Percentiles rank a stretch among this genome's conserved stretches.
phyloP scores from a whole-genome alignment of 257 asterid species.

The Fraxinus pennsylvanica region DNA sequence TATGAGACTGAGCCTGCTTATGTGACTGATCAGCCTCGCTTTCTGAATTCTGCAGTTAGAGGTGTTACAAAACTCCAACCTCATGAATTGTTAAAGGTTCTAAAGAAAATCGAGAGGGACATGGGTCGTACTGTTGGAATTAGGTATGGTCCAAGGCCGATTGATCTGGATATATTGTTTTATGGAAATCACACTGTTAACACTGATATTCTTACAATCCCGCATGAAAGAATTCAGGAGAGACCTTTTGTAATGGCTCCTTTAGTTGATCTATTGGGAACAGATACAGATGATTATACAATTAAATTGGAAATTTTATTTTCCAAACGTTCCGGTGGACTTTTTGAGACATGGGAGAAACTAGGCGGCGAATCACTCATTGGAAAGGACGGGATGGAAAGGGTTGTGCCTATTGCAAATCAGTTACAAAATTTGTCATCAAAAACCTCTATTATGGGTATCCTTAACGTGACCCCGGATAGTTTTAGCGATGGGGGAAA shows the following conservation, averaged over 20 bases:
- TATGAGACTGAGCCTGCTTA: slow-evolving; percentile 91
- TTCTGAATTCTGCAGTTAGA: slow-evolving; percentile 87
- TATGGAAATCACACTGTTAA: slow-evolving; percentile 65
- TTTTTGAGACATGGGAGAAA: slow-evolving; percentile 76
- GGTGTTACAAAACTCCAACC: slow-evolving; percentile 75
- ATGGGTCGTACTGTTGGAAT: slow-evolving; percentile 90
- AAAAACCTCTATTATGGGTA: slow-evolving; percentile 76
- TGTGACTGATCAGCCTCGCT: slow-evolving; percentile 88
- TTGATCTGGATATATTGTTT: slow-evolving; percentile 86
- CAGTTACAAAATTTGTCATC: slow-evolving; percentile 67
- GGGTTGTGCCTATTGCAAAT: slow-evolving; percentile 76
- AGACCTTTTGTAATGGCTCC: slow-evolving; percentile 97
- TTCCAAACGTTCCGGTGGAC: slow-evolving; percentile 47
- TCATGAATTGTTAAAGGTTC: slow-evolving; percentile 48
- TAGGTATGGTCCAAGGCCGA: slow-evolving; percentile 90
- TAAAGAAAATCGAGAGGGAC: slow-evolving; percentile 83
- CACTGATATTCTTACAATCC: slow-evolving; percentile 66
- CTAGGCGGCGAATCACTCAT: slow-evolving; percentile 74
- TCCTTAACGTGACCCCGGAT: slow-evolving; percentile 86
- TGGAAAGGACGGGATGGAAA: slow-evolving; percentile 75
- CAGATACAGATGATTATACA: slow-evolving; percentile 50
- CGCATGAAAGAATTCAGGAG: slow-evolving; percentile 93
- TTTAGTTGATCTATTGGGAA: slow-evolving; percentile 74
- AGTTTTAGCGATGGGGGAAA: slow-evolving; percentile 95
- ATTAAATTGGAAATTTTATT: slow-evolving; percentile 65